Percentiles rank a stretch among this genome's conserved stretches.
Conservation (phyloP, 352 stramenopile species). For the Phytophthora pini region DNA sequence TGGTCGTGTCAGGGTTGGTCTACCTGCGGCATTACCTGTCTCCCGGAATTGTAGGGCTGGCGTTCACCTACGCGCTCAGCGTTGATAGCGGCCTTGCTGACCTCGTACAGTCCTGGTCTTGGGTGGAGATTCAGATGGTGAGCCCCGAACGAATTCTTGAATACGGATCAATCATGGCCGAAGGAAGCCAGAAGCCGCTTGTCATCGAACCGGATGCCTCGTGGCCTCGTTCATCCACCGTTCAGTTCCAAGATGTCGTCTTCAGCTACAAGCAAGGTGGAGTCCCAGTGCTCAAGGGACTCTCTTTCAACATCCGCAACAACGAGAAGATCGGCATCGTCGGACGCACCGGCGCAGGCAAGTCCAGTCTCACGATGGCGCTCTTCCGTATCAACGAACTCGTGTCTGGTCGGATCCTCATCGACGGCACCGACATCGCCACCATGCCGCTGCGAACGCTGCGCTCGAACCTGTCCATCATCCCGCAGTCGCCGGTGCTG, state of each 20-base stretch:
- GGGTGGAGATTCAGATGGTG: constrained; percentile 62
- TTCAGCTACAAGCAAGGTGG: constrained; percentile 78
- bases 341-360: constrained; percentile 87
- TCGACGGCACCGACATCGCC: constrained; percentile 49
- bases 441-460: constrained; percentile 39
- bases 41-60: constrained; percentile 79
- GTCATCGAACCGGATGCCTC: constrained; percentile 21
- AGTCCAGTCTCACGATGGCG: constrained; percentile 84
- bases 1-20: constrained; percentile 47
- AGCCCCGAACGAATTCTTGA: constrained; percentile 59
- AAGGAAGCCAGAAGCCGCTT: constrained; percentile 31
- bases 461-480: constrained; percentile 45
- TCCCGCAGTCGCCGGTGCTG: constrained; percentile 83
- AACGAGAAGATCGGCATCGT: constrained; percentile 55
- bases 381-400: constrained; percentile 91
- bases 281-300: not conserved
- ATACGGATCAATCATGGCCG: constrained; percentile 33
- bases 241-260: constrained; percentile 86
- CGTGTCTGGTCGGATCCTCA: constrained; percentile 46
- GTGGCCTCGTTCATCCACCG: constrained; percentile 76
- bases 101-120: constrained; percentile 61
- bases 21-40: constrained; percentile 39
- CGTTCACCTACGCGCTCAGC: constrained; percentile 89
- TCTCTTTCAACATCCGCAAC: too few relatives aligned
- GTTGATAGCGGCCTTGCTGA: constrained; percentile 82